phyloP scores from a whole-genome alignment of 2,329 filamentous ascomycete species.

The Aspergillus fischeri region DNA sequence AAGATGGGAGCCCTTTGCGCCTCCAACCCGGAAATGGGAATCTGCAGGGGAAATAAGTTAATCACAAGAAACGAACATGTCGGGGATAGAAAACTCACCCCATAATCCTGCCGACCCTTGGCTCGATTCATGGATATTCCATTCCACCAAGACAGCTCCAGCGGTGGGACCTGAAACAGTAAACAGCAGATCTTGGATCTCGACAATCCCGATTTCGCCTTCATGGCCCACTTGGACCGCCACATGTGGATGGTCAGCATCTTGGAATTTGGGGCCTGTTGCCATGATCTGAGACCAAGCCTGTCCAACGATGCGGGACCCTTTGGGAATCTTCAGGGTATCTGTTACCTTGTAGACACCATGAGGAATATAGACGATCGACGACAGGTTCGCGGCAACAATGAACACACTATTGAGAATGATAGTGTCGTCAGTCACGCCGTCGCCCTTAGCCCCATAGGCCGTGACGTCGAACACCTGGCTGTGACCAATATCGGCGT shows the following conservation, averaged over 20 bases:
- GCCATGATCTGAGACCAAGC: slow-evolving; percentile 35
- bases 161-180: slow-evolving; percentile 31
- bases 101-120: slow-evolving; percentile 27
- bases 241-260: slow-evolving; percentile 19
- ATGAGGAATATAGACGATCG: slow-evolving; percentile 69
- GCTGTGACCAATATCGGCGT: slow-evolving; percentile 5
- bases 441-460: slow-evolving; percentile 47
- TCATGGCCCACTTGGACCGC: slow-evolving; percentile 26
- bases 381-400: slow-evolving; percentile 14
- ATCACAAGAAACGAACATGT: too few species aligned
- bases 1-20: too few species aligned
- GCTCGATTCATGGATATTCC: slow-evolving; percentile 29
- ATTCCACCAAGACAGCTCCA: slow-evolving; percentile 35
- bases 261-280: slow-evolving; percentile 25
- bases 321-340: slow-evolving; percentile 63
- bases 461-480: slow-evolving; percentile 40
- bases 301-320: slow-evolving; percentile 59
- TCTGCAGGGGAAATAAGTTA: too few species aligned
- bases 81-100: slow-evolving; percentile 1
- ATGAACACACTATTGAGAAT: slow-evolving; percentile 18
- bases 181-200: slow-evolving; percentile 36
- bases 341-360: slow-evolving; percentile 67
- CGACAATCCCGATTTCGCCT: slow-evolving; percentile 31
- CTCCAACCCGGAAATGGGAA: too few species aligned
- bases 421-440: slow-evolving; percentile 42